These are phyloP conservation scores for Scleromitrula shiraiana DNA, from an alignment of 2,329 filamentous ascomycete genomes.

Conservation along the genomic window DNA sequence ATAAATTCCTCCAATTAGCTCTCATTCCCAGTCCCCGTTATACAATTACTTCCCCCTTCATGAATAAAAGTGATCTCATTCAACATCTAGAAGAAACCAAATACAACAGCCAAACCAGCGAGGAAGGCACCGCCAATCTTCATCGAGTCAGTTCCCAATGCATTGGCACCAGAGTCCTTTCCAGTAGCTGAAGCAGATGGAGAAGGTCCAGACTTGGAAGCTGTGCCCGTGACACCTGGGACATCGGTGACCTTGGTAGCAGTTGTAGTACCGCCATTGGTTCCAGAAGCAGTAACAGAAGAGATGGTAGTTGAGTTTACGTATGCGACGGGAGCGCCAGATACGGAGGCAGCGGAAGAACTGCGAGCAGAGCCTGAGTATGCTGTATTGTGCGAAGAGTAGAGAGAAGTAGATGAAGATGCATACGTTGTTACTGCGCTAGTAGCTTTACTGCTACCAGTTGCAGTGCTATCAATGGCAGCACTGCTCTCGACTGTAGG, in stretches of 20 bases:
- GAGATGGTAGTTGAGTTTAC: constrained; percentile 2
- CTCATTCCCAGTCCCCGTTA: background rate
- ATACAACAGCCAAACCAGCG: constrained; percentile 6
- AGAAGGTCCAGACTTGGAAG: background rate
- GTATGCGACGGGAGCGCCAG: constrained; percentile 1
- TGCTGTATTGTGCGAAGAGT: background rate
- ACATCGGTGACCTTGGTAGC: background rate
- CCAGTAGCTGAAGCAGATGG: background rate
- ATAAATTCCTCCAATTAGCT: background rate
- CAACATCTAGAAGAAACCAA: constrained; percentile 5
- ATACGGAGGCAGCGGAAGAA: background rate
- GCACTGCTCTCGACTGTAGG: background rate
- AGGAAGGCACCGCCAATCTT: constrained; percentile 1
- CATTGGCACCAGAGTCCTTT: background rate
- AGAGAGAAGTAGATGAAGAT: background rate
- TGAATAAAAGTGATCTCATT: background rate
- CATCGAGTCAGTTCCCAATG: background rate
- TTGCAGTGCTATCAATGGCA: background rate
- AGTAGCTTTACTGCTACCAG: background rate
- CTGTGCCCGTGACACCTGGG: background rate
- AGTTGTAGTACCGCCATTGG: background rate
- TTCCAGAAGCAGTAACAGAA: background rate
- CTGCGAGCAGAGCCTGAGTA: background rate
- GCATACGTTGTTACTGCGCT: background rate
- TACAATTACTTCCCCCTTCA: background rate